phyloP scores from a whole-genome alignment of 2,329 filamentous ascomycete species.

The Orbilia quercus region DNA sequence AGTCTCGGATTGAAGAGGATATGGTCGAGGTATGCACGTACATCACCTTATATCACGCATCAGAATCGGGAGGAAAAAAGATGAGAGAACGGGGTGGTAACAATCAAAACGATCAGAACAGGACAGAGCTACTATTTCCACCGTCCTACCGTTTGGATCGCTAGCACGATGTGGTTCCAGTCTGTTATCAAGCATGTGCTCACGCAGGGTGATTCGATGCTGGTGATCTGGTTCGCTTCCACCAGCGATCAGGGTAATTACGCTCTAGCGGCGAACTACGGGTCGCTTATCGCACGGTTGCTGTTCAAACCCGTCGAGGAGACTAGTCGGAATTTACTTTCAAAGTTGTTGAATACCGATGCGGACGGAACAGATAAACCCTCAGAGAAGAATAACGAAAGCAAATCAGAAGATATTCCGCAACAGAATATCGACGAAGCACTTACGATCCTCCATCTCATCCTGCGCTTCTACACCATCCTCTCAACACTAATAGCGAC shows the following conservation, averaged over 20 bases:
- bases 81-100: not conserved
- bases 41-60: too few species aligned
- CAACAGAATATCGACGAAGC: conserved; percentile 63
- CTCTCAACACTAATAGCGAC: conserved; percentile 76
- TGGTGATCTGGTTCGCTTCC: conserved; percentile 81
- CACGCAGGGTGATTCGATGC: conserved; percentile 91
- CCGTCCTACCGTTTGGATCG: conserved; percentile 65
- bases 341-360: conserved; percentile 74
- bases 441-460: conserved; percentile 69
- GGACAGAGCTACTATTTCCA: conserved; percentile 51
- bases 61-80: too few species aligned
- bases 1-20: conserved; percentile 72
- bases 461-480: conserved; percentile 79
- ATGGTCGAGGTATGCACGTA: conserved; percentile 60
- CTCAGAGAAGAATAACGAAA: conserved; percentile 29
- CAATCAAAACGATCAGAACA: conserved; percentile 20
- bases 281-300: conserved; percentile 85
- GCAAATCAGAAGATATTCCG: conserved; percentile 58
- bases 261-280: conserved; percentile 92
- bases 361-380: conserved; percentile 51
- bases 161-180: conserved; percentile 85
- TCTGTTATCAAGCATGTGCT: conserved; percentile 90
- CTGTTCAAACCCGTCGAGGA: conserved; percentile 97
- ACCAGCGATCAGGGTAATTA: conserved; percentile 89
- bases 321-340: conserved; percentile 88